These are phyloP conservation scores for Chloris gayana DNA, from an alignment of 176 grass and related monocot genomes.

Conservation along the genomic window DNA sequence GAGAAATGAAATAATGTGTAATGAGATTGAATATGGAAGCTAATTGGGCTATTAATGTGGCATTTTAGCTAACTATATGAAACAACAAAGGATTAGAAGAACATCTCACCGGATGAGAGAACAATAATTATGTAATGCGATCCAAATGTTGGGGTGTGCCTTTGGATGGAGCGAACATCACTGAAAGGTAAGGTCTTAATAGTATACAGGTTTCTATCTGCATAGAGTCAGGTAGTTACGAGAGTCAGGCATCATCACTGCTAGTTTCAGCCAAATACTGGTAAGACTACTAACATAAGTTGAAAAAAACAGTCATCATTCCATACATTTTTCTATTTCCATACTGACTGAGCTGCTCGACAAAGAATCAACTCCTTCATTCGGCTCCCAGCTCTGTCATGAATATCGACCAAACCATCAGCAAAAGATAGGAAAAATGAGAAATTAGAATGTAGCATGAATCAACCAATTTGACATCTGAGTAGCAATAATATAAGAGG, in stretches of 20 bases:
- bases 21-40: constrained; percentile 2
- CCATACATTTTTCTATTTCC: constrained; percentile 69
- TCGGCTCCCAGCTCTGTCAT: constrained; percentile 71
- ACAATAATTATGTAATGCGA: constrained; percentile 89
- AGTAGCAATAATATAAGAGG: constrained; percentile 12
- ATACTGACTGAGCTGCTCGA: constrained; percentile 44
- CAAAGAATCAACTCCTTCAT: constrained; percentile 52
- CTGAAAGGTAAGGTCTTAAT: constrained; percentile 73
- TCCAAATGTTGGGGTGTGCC: constrained; percentile 81
- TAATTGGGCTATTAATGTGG: neutral
- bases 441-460: neutral
- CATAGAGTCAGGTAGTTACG: constrained; percentile 21
- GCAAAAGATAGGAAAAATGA: neutral
- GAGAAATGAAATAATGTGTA: constrained; percentile 19
- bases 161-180: constrained; percentile 91
- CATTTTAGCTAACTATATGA: neutral
- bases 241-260: constrained; percentile 24
- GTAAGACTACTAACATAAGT: neutral
- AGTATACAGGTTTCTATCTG: constrained; percentile 91
- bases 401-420: constrained; percentile 26
- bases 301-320: constrained; percentile 19
- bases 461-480: constrained; percentile 33
- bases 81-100: constrained; percentile 12
- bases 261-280: neutral
- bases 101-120: constrained; percentile 80